Conservation (phyloP, 208 protist species). For the Crithidia mellificae region DNA sequence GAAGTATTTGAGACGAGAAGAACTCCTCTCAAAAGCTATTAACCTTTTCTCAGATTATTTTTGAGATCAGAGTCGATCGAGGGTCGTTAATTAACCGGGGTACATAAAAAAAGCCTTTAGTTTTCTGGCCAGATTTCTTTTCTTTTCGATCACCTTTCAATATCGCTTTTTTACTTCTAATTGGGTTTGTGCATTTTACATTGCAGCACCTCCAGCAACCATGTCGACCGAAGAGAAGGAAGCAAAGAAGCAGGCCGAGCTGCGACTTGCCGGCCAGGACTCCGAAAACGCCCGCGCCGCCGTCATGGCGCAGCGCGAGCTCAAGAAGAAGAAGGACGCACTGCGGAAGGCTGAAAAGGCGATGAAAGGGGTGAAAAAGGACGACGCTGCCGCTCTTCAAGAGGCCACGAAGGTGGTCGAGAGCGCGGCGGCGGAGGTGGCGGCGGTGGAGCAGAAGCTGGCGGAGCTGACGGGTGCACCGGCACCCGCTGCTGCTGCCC, state of each 20-base stretch:
- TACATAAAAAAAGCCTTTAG: no score
- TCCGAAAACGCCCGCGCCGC: slow-evolving; percentile 34
- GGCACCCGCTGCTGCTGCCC: not conserved
- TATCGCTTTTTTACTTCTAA: no score
- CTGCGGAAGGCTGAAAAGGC: slow-evolving; percentile 45
- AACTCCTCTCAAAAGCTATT: no score
- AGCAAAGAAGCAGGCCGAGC: slow-evolving; percentile 20
- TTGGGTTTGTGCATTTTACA: not conserved
- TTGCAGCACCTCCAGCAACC: not conserved
- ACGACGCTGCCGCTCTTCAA: slow-evolving; percentile 2
- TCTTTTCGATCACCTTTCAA: no score
- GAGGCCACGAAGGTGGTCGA: slow-evolving; percentile 10
- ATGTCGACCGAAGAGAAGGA: slow-evolving; percentile 28
- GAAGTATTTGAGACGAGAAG: no score
- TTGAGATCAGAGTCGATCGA: no score
- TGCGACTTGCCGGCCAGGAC: slow-evolving; percentile 37
- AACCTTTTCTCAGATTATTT: no score
- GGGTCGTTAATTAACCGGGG: no score
- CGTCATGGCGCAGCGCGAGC: slow-evolving; percentile 46
- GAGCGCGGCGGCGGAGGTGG: not conserved
- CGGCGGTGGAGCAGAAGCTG: slow-evolving; percentile 15
- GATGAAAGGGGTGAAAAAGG: slow-evolving; percentile 35
- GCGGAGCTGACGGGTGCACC: slow-evolving; percentile 7
- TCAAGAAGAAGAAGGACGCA: slow-evolving; percentile 58
- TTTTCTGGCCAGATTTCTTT: no score